phyloP scores from a whole-genome alignment of 2,329 filamentous ascomycete species.

The Sclerotinia spermophila region DNA sequence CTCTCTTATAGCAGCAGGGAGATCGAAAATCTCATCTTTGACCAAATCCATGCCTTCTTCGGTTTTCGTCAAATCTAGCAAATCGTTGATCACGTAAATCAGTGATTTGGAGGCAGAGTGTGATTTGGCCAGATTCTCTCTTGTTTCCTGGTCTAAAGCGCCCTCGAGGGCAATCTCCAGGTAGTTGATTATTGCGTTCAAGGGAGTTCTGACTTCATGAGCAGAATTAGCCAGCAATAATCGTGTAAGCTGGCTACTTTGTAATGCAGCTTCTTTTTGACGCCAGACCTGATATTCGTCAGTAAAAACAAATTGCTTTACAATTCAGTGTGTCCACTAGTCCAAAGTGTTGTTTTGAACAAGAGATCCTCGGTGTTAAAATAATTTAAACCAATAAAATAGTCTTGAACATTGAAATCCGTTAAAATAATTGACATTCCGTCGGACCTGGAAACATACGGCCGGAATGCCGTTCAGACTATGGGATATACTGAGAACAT shows the following conservation, averaged over 20 bases:
- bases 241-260: conserved; percentile 76
- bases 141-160: conserved; percentile 71
- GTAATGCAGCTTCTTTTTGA: conserved; percentile 80
- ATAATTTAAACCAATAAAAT: not conserved
- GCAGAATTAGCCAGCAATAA: conserved; percentile 82
- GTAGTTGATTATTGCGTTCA: conserved; percentile 94
- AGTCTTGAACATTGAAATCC: not conserved
- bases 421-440: not conserved
- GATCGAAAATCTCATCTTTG: conserved; percentile 76
- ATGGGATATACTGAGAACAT: not conserved
- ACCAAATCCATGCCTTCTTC: conserved; percentile 77
- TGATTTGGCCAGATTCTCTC: conserved; percentile 79
- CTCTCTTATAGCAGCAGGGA: conserved; percentile 68
- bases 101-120: conserved; percentile 89
- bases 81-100: conserved; percentile 91
- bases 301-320: not conserved
- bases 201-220: conserved; percentile 83
- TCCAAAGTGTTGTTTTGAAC: not conserved
- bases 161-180: conserved; percentile 88
- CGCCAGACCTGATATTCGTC: conserved; percentile 68
- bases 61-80: conserved; percentile 82
- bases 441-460: not conserved
- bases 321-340: not conserved
- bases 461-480: not conserved
- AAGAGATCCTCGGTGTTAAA: not conserved